Evolutionary conservation across 805 yeast species (phyloP).

Genomic region (Yamadazyma phyllophila): DNA sequence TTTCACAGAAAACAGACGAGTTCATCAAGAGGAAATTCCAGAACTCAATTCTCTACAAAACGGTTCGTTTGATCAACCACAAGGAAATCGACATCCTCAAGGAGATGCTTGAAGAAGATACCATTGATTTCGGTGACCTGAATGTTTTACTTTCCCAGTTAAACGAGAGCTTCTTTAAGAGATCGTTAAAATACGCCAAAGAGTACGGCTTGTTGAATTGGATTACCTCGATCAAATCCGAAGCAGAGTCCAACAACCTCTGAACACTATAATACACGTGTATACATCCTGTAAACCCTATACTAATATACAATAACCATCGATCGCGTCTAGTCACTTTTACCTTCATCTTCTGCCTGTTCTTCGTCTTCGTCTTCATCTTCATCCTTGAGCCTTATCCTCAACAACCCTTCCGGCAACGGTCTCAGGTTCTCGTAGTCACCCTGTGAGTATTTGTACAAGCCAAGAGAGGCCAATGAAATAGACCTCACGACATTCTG

Average conservation of each 20-base stretch:
- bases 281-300: background rate
- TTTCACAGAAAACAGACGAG: constrained; percentile 41
- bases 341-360: background rate
- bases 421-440: constrained; percentile 46
- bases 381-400: constrained; percentile 46
- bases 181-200: constrained; percentile 4
- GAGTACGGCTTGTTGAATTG: constrained; percentile 14
- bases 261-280: constrained; percentile 9
- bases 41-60: constrained; percentile 44
- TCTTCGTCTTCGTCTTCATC: constrained; percentile 13
- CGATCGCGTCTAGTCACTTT: background rate
- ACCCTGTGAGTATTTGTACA: constrained; percentile 40
- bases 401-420: constrained; percentile 63
- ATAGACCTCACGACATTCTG: constrained; percentile 58
- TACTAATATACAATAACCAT: background rate
- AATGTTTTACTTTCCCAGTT: constrained; percentile 10
- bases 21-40: constrained; percentile 36
- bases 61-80: constrained; percentile 31
- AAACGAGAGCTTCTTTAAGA: constrained; percentile 8
- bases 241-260: constrained; percentile 12
- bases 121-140: constrained; percentile 8
- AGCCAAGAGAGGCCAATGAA: constrained; percentile 56
- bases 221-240: constrained; percentile 23
- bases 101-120: constrained; percentile 11
- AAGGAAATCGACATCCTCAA: constrained; percentile 11